Percentiles rank a stretch among this genome's conserved stretches.
These are phyloP conservation scores for Chaetomium globosum DNA, from an alignment of 2,329 filamentous ascomycete genomes.

Conservation along the genomic window DNA sequence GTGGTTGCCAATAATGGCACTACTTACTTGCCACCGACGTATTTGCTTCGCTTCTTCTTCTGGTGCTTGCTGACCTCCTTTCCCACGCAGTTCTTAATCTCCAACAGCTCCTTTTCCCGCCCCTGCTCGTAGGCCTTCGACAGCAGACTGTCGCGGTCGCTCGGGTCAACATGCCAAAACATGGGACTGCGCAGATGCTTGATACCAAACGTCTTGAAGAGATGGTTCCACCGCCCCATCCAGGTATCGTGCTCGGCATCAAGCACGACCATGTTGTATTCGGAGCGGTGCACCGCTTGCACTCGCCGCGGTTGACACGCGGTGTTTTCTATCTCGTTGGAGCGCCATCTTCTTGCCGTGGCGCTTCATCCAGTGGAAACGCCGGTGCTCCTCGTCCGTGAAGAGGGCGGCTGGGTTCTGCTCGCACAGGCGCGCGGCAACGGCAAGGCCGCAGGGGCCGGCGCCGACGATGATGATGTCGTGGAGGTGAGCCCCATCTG, in stretches of 20 bases:
- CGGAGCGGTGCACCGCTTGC: slow-evolving; percentile 22
- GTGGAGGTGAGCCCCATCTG: not conserved
- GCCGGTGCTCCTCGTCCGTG: slow-evolving; percentile 78
- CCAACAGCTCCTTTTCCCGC: slow-evolving; percentile 64
- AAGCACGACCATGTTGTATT: slow-evolving; percentile 61
- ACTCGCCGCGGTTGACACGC: slow-evolving; percentile 27
- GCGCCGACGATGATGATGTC: slow-evolving; percentile 10
- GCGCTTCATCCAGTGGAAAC: slow-evolving; percentile 77
- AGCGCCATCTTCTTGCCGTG: slow-evolving; percentile 63
- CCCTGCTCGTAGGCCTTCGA: slow-evolving; percentile 66
- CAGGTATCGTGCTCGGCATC: slow-evolving; percentile 66
- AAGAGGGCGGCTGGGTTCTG: slow-evolving; percentile 75
- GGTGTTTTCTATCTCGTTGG: slow-evolving; percentile 53
- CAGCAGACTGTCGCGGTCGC: slow-evolving; percentile 72
- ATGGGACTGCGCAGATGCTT: slow-evolving; percentile 74
- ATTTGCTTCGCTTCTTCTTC: slow-evolving; percentile 61
- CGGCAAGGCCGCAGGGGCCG: not conserved
- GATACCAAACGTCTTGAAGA: slow-evolving; percentile 71
- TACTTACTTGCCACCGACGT: slow-evolving; percentile 49
- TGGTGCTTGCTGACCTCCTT: slow-evolving; percentile 80
- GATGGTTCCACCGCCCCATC: slow-evolving; percentile 70
- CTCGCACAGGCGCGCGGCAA: not conserved
- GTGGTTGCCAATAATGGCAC: not conserved
- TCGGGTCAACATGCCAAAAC: slow-evolving; percentile 80
- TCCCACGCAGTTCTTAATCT: slow-evolving; percentile 74